Percentiles rank a stretch among this genome's conserved stretches.
These are phyloP conservation scores for Cyberlindnera meyerae DNA, from an alignment of 805 yeast genomes.

Conservation along the genomic window DNA sequence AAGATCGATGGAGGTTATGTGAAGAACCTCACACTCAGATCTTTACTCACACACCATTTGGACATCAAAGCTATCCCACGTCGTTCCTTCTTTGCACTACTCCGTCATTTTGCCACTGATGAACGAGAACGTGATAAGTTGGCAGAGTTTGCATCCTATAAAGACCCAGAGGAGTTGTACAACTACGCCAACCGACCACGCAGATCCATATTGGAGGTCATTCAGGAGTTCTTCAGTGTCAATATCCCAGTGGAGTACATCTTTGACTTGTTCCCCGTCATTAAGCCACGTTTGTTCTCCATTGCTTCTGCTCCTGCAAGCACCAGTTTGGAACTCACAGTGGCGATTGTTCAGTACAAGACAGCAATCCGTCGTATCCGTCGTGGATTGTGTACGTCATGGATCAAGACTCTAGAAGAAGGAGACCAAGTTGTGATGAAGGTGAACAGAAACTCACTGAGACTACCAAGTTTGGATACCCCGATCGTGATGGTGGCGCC, in stretches of 20 bases:
- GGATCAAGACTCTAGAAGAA: conserved; percentile 48
- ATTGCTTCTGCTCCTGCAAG: conserved; percentile 62
- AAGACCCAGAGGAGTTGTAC: conserved; percentile 76
- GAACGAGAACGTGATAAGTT: conserved; percentile 72
- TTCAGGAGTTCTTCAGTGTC: conserved; percentile 75
- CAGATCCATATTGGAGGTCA: conserved; percentile 76
- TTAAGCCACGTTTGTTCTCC: conserved; percentile 80
- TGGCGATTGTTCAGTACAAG: conserved; percentile 82
- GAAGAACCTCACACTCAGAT: conserved; percentile 59
- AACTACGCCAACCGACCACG: conserved; percentile 93
- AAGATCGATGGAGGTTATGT: conserved; percentile 58
- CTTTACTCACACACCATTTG: conserved; percentile 69
- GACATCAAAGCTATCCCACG: conserved; percentile 83
- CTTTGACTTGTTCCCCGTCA: conserved; percentile 70
- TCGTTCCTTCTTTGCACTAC: conserved; percentile 68
- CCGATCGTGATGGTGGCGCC: conserved; percentile 80
- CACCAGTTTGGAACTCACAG: conserved; percentile 53
- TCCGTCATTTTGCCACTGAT: conserved; percentile 74
- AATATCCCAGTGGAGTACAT: conserved; percentile 70
- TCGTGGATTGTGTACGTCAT: conserved; percentile 77
- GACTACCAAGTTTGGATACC: conserved; percentile 25
- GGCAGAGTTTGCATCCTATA: conserved; percentile 63
- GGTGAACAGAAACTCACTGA: conserved; percentile 42
- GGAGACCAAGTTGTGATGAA: conserved; percentile 52
- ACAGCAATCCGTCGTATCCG: conserved; percentile 75